A percentile compares a stretch with the other conserved stretches of the same genome.
phyloP scores from a whole-genome alignment of 2,329 filamentous ascomycete genomes.

The Aureobasidium sp. region DNA sequence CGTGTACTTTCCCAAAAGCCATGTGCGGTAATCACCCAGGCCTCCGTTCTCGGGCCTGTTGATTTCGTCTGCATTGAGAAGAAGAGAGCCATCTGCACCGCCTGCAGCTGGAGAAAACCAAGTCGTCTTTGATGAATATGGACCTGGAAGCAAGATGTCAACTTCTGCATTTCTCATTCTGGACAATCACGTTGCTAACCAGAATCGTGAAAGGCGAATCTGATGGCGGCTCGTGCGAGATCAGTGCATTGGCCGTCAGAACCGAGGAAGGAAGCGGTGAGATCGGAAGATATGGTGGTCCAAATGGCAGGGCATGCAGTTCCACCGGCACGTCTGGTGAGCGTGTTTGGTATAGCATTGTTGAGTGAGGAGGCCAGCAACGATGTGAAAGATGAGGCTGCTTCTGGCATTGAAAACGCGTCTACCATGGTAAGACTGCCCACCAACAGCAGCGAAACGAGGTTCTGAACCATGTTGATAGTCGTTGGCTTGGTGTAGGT shows the following conservation, averaged over 20 bases:
- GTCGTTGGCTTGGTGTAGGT: neutral
- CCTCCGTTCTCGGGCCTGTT: constrained; percentile 38
- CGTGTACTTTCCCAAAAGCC: constrained; percentile 35
- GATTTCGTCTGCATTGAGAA: constrained; percentile 33
- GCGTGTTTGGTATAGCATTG: constrained; percentile 10
- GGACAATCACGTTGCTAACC: neutral
- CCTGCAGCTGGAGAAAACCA: constrained; percentile 27
- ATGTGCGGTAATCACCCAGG: constrained; percentile 36
- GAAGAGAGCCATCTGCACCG: constrained; percentile 37
- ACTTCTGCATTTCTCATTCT: neutral
- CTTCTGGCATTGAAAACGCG: neutral
- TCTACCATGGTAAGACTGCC: neutral
- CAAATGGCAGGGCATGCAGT: constrained; percentile 27
- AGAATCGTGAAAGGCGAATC: constrained; percentile 30
- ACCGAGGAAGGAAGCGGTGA: constrained; percentile 25
- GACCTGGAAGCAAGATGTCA: constrained; percentile 8
- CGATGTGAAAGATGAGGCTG: neutral
- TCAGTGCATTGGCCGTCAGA: constrained; percentile 27
- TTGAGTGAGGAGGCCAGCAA: constrained; percentile 9
- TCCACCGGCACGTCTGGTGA: neutral
- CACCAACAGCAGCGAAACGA: neutral
- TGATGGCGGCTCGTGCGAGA: constrained; percentile 29
- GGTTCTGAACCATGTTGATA: neutral
- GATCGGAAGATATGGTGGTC: constrained; percentile 26
- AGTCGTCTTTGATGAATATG: constrained; percentile 20